These are phyloP conservation scores for Friedmanniomyces endolithicus DNA, from an alignment of 495 filamentous ascomycete genomes.

Conservation along the genomic window DNA sequence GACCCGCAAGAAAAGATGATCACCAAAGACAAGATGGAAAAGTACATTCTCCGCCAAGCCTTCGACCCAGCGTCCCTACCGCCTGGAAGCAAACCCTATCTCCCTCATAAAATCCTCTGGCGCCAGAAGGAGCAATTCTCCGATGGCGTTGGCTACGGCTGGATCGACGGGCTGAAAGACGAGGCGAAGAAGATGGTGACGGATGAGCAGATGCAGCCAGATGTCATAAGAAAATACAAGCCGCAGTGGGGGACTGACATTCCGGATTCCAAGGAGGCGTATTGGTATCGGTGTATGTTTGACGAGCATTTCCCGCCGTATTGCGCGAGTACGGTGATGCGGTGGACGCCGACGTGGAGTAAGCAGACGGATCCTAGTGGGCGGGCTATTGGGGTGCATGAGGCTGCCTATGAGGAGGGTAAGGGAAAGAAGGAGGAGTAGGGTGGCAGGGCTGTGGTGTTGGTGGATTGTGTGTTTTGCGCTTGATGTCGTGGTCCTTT, in stretches of 20 bases:
- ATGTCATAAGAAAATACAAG: constrained; percentile 65
- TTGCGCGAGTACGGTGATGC: constrained; percentile 84
- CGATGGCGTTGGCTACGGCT: constrained; percentile 96
- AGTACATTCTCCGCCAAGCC: constrained; percentile 92
- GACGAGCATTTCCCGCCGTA: constrained; percentile 93
- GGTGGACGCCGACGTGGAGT: constrained; percentile 97
- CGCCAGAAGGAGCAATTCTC: constrained; percentile 99
- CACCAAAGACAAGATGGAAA: constrained; percentile 80
- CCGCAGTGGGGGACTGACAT: constrained; percentile 85
- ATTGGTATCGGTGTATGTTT: constrained; percentile 98
- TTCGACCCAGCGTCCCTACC: constrained; percentile 78
- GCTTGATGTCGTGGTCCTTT: no score
- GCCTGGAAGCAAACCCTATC: constrained; percentile 64
- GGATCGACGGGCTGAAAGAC: constrained; percentile 96
- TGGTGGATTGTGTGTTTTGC: no score
- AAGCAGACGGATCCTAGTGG: constrained; percentile 92
- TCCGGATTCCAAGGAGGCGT: constrained; percentile 93
- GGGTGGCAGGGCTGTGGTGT: no score
- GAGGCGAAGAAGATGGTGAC: constrained; percentile 75
- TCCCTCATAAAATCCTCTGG: constrained; percentile 91
- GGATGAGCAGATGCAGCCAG: constrained; percentile 68
- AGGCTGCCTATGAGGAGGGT: constrained; percentile 12
- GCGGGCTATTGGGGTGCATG: constrained; percentile 36
- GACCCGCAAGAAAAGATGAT: constrained; percentile 94
- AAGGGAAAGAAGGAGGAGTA: not conserved